Base-by-base conservation (phyloP, 1,284 basidiomycete genomes). In the Ustilago hordei region DNA sequence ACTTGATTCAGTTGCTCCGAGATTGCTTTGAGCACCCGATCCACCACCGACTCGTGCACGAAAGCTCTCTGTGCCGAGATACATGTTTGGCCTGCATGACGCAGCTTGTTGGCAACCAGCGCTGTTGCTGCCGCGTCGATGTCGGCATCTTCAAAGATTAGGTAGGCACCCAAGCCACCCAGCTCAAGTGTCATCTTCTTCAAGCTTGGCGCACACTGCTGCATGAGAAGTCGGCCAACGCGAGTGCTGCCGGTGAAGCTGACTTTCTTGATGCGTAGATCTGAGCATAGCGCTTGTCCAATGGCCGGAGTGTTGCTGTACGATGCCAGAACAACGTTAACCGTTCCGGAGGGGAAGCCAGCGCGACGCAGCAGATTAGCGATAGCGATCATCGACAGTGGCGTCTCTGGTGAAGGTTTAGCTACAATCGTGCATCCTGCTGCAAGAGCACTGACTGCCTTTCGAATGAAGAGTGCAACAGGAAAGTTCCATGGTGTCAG, bases 111-210 rank as follows among this genome's bases (percentile, higher is more conserved):
- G 8, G 90, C 84, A 69, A 97, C 90, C 3, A 93, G 93, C 59
- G 89, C 95, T 74, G 92, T 91, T 13, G 99, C 93, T 28, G 97
- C 97, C 55, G 92, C 91, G 64, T 95, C 93, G 61, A 99, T 90
- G 85, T 99, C 92, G 0, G 95, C 95, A 83, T 99, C 97, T 69
- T 95, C 93, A 85, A 99, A 99, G 8, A 99, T 94, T 75, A 97
- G 95, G 87, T 96, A 96, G 0, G 95, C 92, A 0, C 93, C 91
- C 74, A 96, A 97, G 54, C 95, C 95, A 9, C 89, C 89, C 34
- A 81, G 78, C 69, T 82, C 84, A 59, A 85, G 78, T 50, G 79
- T 82, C 55, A 80, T 92, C 91, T 98, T 99, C 88, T 99, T 99
- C 77, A 99, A 86, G 0, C 94, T 97, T 2, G 90, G 90, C 6